Conservation (phyloP, 2,329 filamentous ascomycete species). For the Cytospora chrysosperma region DNA sequence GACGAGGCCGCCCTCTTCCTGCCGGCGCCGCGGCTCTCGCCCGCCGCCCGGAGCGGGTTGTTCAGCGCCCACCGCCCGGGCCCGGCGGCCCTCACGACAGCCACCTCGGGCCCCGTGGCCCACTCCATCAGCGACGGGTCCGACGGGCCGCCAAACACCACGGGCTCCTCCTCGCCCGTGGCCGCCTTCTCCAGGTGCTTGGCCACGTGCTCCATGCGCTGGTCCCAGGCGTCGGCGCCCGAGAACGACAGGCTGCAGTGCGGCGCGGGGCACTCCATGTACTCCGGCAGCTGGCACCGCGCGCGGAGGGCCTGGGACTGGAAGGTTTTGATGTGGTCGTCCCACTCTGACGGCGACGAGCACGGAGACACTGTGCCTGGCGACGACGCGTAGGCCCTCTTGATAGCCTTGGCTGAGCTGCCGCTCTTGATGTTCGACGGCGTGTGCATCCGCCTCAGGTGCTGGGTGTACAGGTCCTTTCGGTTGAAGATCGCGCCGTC, state of each 20-base stretch:
- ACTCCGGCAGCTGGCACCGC: slow-evolving; percentile 61
- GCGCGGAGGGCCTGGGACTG: slow-evolving; percentile 58
- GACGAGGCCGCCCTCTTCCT: slow-evolving; percentile 10
- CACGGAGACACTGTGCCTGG: neutral
- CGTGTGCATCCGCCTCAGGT: slow-evolving; percentile 81
- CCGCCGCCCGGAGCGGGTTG: slow-evolving; percentile 30
- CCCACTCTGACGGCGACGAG: slow-evolving; percentile 38
- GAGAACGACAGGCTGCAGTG: slow-evolving; percentile 61
- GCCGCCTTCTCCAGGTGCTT: slow-evolving; percentile 67
- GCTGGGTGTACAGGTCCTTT: slow-evolving; percentile 88
- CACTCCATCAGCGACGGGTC: slow-evolving; percentile 42
- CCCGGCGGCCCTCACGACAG: slow-evolving; percentile 34
- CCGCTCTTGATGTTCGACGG: slow-evolving; percentile 43
- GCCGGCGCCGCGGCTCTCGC: slow-evolving; percentile 12
- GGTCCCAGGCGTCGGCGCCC: slow-evolving; percentile 69
- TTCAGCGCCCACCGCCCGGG: slow-evolving; percentile 36
- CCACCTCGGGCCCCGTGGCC: slow-evolving; percentile 39
- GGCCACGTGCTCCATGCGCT: slow-evolving; percentile 84
- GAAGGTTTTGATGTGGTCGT: slow-evolving; percentile 54
- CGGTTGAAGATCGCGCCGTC: slow-evolving; percentile 77
- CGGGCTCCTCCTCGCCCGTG: slow-evolving; percentile 32
- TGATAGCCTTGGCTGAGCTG: slow-evolving; percentile 7
- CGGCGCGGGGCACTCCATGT: slow-evolving; percentile 59
- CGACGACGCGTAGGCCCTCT: slow-evolving; percentile 4
- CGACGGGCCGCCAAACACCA: slow-evolving; percentile 40